Evolutionary conservation across 441 rosid genomes (phyloP).

Genomic region (Populus hybrid): DNA sequence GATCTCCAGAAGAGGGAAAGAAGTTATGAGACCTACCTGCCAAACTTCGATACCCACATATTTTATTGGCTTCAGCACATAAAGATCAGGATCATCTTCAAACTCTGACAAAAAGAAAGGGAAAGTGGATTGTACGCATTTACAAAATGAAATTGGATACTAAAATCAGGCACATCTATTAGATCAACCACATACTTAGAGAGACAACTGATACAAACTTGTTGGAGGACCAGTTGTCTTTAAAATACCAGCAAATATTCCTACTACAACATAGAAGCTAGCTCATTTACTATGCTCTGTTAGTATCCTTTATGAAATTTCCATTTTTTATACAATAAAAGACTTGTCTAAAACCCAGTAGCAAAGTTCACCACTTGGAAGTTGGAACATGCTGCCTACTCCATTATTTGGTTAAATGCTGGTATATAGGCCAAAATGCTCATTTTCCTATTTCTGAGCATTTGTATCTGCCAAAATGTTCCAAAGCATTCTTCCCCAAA

Average conservation of each 20-base stretch:
- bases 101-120: conserved; percentile 47
- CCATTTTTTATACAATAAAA: neutral
- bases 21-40: conserved; percentile 49
- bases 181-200: neutral
- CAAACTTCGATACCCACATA: conserved; percentile 83
- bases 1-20: neutral
- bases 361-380: neutral
- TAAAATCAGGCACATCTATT: neutral
- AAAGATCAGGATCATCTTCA: conserved; percentile 91
- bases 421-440: neutral
- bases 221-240: neutral
- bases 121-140: conserved; percentile 2
- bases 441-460: neutral
- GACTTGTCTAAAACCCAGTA: neutral
- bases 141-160: neutral
- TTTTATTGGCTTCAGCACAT: conserved; percentile 71
- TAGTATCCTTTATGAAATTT: neutral
- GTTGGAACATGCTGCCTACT: neutral
- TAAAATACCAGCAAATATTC: neutral
- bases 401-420: neutral
- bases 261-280: neutral
- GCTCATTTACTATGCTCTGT: neutral
- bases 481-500: neutral
- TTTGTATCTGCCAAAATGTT: neutral
- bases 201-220: neutral